Evolutionary conservation across 306 rosid genomes (phyloP), one percentile per base, ranked within the genome.

Genomic region (Cercis canadensis): DNA sequence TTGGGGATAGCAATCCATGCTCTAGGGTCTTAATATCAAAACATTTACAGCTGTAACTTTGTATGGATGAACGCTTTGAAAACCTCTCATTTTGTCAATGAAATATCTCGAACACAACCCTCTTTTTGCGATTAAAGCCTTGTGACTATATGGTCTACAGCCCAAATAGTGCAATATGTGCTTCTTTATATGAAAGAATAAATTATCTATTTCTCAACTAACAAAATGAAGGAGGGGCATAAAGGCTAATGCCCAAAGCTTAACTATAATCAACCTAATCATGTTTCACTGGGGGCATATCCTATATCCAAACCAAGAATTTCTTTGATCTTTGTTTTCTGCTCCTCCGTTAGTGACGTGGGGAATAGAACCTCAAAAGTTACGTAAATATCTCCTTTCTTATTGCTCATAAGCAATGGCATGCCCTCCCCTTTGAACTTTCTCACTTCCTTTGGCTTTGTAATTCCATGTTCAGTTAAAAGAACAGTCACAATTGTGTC

Each of bases 391-490:
- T 91, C 88, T 57, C 99, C 99, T 77, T 84, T 94, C 87, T 91
- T 94, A 12, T 71, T 81, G 95, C 88, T 92, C 78, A 91, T 78
- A 76, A 91, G 96, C 83, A 87, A 52, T 49, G 99, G 97, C 99
- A 94, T 94, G 24, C 99, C 97, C 76, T 94, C 92, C 60, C 97
- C 96, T 77, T 94, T 94, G 85, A 89, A 89, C 83, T 91, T 94
- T 61, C 83, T 89, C 51, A 91, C 92, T 82, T 91, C 90, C 82
- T 94, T 94, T 39, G 99, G 97, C 75, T 80, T 89, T 39, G 99
- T 94, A 37, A 94, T 82, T 82, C 82, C 94, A 97, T 94, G 86
- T 15, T 24, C 33, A 13, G 11, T 81, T 67, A 81, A 70, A 57
- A 47, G 32, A 58, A 54, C 0, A 2, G 67, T 87, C 62, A 80